These are phyloP conservation scores for Pisolithus sp. DNA, from an alignment of 768 basidiomycete genomes.

Conservation along the genomic window DNA sequence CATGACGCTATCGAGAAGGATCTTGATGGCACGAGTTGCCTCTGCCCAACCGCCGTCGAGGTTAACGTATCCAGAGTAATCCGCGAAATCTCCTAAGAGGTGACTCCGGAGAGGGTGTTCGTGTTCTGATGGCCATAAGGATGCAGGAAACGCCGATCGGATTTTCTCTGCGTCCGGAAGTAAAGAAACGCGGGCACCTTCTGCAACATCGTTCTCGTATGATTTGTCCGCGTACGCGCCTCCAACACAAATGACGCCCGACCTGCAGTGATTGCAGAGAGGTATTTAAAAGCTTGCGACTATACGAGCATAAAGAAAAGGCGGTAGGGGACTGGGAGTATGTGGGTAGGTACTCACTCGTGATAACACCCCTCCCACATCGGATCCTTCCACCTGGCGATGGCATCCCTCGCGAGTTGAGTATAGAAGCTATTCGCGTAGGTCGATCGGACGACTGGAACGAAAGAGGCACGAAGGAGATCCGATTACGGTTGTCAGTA, in stretches of 20 bases:
- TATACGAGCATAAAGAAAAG: background rate
- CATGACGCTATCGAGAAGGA: conserved; percentile 50
- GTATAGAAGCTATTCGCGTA: conserved; percentile 69
- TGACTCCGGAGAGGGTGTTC: conserved; percentile 14
- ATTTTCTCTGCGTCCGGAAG: conserved; percentile 36
- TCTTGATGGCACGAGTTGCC: conserved; percentile 58
- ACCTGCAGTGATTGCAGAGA: conserved; percentile 34
- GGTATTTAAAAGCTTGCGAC: background rate
- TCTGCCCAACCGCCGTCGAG: conserved; percentile 80
- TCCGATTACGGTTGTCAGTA: too few relatives aligned
- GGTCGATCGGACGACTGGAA: conserved; percentile 64
- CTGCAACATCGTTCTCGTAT: conserved; percentile 52
- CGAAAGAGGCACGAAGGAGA: background rate
- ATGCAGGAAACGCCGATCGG: conserved; percentile 41
- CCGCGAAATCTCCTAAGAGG: conserved; percentile 8
- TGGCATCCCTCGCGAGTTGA: conserved; percentile 68
- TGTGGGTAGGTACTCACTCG: conserved; percentile 47
- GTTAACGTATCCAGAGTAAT: conserved; percentile 58
- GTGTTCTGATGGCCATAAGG: conserved; percentile 12
- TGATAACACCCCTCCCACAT: conserved; percentile 75
- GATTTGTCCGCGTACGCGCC: conserved; percentile 46
- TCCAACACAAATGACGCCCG: conserved; percentile 53
- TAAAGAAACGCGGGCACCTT: conserved; percentile 43
- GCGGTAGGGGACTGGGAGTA: too few relatives aligned
- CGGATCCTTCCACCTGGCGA: conserved; percentile 65